These are phyloP conservation scores for Articulospora tetracladia DNA, from an alignment of 495 filamentous ascomycete genomes.

Conservation along the genomic window DNA sequence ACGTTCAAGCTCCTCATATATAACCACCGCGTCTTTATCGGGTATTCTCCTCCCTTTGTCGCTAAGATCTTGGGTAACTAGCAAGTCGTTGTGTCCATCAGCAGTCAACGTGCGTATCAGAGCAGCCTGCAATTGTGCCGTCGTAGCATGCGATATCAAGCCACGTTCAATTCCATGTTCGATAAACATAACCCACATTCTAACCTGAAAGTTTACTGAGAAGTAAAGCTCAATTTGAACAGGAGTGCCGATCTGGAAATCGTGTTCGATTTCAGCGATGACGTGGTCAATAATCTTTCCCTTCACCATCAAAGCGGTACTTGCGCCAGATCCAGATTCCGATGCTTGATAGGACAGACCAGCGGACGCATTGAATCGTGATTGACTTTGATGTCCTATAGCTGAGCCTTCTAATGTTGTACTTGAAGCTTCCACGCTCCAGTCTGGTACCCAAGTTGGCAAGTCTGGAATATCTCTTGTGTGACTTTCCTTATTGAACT, in stretches of 20 bases:
- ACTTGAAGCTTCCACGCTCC: background rate
- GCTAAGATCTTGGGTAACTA: background rate
- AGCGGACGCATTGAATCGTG: background rate
- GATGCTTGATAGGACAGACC: background rate
- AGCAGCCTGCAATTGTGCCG: background rate
- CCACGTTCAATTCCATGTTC: background rate
- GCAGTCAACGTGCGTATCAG: background rate
- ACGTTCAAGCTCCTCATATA: background rate
- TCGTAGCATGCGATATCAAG: background rate
- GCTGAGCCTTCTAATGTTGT: background rate
- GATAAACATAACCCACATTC: background rate
- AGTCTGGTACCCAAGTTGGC: conserved; percentile 5
- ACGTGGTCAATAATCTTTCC: background rate
- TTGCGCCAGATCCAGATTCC: background rate
- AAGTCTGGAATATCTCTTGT: background rate
- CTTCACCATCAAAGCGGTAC: background rate
- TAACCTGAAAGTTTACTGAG: background rate
- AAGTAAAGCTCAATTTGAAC: conserved; percentile 4
- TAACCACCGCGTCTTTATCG: background rate
- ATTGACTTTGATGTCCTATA: background rate
- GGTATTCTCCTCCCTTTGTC: no score
- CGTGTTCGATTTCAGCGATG: background rate
- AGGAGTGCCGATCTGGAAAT: conserved; percentile 2
- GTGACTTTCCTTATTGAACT: background rate
- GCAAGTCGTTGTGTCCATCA: background rate